These are phyloP conservation scores for Reutealis trisperma DNA, from an alignment of 345 rosid genomes.

Conservation along the genomic window DNA sequence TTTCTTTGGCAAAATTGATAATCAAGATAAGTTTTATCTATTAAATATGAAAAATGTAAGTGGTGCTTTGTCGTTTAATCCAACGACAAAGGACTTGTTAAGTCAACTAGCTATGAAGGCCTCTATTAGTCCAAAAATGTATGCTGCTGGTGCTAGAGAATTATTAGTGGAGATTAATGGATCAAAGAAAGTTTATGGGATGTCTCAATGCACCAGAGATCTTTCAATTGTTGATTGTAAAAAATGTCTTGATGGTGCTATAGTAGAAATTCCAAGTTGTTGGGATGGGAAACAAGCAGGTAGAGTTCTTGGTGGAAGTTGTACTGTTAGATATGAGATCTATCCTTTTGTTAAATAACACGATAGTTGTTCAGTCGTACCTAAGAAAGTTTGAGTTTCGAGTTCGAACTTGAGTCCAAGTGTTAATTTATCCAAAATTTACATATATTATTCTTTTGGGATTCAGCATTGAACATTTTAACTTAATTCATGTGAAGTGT, in stretches of 20 bases:
- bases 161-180: background rate
- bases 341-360: constrained; percentile 2
- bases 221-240: background rate
- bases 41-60: background rate
- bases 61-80: background rate
- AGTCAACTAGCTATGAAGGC: background rate
- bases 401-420: too few relatives aligned
- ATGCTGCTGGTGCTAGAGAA: constrained; percentile 13
- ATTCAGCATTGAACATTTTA: background rate
- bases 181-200: background rate
- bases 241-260: background rate
- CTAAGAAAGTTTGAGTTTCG: too few relatives aligned
- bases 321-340: constrained; percentile 4
- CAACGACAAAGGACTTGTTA: background rate
- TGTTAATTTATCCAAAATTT: too few relatives aligned
- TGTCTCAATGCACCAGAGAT: constrained; percentile 12
- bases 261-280: constrained; percentile 1
- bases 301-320: constrained; percentile 11
- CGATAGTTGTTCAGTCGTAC: too few relatives aligned
- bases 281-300: constrained; percentile 15
- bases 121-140: background rate
- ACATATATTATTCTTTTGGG: background rate
- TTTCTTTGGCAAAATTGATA: constrained; percentile 8
- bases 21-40: background rate
- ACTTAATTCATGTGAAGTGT: background rate